Conservation (phyloP, 306 rosid species). For the Malus fusca region DNA sequence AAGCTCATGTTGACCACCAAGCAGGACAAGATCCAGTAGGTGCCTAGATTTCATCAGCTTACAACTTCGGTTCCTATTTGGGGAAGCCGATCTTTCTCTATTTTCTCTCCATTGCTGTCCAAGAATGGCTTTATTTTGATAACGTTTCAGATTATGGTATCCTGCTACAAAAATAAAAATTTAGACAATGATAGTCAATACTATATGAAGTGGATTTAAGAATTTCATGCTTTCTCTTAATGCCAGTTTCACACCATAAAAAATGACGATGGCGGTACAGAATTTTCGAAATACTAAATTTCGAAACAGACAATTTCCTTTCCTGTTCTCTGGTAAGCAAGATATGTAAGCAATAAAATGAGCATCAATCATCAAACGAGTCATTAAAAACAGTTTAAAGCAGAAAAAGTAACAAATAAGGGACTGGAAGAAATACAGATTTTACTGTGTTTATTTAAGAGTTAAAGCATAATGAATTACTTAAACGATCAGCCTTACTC, state of each 20-base stretch:
- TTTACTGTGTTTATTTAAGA: neutral
- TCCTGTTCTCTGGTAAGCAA: neutral
- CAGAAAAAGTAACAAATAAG: neutral
- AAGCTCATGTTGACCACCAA: neutral
- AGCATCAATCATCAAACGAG: neutral
- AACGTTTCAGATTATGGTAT: neutral
- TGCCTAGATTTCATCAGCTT: slow-evolving; percentile 2
- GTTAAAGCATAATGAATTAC: neutral
- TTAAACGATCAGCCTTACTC: neutral
- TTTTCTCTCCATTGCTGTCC: neutral
- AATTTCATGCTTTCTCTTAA: too few relatives aligned
- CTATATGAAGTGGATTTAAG: neutral
- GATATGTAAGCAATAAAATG: neutral
- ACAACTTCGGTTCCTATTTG: neutral
- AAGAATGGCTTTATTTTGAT: neutral
- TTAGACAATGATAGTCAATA: neutral
- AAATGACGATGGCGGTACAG: too few relatives aligned
- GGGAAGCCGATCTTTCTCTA: neutral
- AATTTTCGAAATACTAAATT: too few relatives aligned
- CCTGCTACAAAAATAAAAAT: neutral
- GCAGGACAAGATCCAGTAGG: neutral
- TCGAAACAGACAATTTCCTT: too few relatives aligned
- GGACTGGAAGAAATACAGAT: neutral
- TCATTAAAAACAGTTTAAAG: neutral
- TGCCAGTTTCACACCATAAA: too few relatives aligned